Conservation (phyloP, 2,329 filamentous ascomycete genomes). For the Diaporthe vexans region DNA sequence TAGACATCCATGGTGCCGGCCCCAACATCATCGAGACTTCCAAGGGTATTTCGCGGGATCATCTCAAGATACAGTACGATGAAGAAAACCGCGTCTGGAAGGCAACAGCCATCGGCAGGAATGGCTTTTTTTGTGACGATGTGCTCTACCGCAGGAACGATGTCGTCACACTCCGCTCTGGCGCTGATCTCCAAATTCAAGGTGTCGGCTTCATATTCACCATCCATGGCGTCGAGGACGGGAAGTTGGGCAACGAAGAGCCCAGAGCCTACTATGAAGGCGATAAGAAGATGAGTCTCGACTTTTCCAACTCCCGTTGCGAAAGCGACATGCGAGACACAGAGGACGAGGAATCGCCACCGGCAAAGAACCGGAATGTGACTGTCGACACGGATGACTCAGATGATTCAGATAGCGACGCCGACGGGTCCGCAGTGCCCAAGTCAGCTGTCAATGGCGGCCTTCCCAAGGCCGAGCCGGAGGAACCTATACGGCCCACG, state of each 20-base stretch:
- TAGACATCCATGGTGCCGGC: constrained; percentile 80
- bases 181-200: constrained; percentile 79
- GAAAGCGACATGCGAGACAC: constrained; percentile 67
- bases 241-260: constrained; percentile 70
- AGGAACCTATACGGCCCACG: constrained; percentile 50
- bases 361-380: constrained; percentile 50
- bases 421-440: constrained; percentile 19
- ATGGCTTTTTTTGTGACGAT: constrained; percentile 79
- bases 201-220: constrained; percentile 77
- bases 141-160: constrained; percentile 66
- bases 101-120: constrained; percentile 71
- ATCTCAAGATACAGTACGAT: constrained; percentile 81
- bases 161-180: constrained; percentile 71
- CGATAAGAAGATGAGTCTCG: constrained; percentile 80
- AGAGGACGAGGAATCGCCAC: constrained; percentile 55
- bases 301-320: constrained; percentile 75
- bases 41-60: constrained; percentile 80
- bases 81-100: constrained; percentile 74
- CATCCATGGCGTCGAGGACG: constrained; percentile 73
- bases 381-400: constrained; percentile 45
- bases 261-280: constrained; percentile 67
- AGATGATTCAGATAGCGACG: constrained; percentile 47
- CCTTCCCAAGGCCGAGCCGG: constrained; percentile 47
- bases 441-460: constrained; percentile 46
- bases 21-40: constrained; percentile 73